Conservation (phyloP, 1,139 yeast species). For the Geotrichum carabidarum region DNA sequence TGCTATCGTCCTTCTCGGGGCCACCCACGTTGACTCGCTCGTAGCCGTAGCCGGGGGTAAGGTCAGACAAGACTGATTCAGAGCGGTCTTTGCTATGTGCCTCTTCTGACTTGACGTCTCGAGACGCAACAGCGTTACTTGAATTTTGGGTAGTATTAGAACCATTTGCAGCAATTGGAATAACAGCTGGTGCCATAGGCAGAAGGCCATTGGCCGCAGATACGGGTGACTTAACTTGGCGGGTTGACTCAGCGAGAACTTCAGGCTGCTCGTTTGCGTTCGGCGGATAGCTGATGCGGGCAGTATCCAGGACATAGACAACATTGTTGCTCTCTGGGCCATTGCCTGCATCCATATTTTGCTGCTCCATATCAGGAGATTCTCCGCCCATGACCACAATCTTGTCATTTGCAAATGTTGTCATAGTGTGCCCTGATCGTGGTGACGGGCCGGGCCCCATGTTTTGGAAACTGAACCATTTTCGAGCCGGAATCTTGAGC, state of each 20-base stretch:
- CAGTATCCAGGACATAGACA: slow-evolving; percentile 41
- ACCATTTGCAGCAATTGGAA: background rate
- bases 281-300: slow-evolving; percentile 39
- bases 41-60: slow-evolving; percentile 26
- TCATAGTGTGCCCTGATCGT: slow-evolving; percentile 91
- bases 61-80: slow-evolving; percentile 23
- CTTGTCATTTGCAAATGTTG: slow-evolving; percentile 64
- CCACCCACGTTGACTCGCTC: slow-evolving; percentile 25
- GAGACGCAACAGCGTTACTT: background rate
- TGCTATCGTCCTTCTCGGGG: background rate
- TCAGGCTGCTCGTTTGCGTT: slow-evolving; percentile 12
- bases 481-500: slow-evolving; percentile 65
- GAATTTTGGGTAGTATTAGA: background rate
- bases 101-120: background rate
- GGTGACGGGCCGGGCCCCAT: slow-evolving; percentile 69
- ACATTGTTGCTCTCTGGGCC: slow-evolving; percentile 30
- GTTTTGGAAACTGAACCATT: slow-evolving; percentile 65
- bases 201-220: background rate
- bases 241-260: background rate
- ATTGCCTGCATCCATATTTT: slow-evolving; percentile 19
- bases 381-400: slow-evolving; percentile 91
- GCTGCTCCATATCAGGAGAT: slow-evolving; percentile 32
- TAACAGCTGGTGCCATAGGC: background rate
- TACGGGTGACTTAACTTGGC: background rate
- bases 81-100: slow-evolving; percentile 2